Evolutionary conservation across 2,329 filamentous ascomycete genomes (phyloP), one percentile per base, ranked within the genome.

Genomic region (Diaporthe humulicola): DNA sequence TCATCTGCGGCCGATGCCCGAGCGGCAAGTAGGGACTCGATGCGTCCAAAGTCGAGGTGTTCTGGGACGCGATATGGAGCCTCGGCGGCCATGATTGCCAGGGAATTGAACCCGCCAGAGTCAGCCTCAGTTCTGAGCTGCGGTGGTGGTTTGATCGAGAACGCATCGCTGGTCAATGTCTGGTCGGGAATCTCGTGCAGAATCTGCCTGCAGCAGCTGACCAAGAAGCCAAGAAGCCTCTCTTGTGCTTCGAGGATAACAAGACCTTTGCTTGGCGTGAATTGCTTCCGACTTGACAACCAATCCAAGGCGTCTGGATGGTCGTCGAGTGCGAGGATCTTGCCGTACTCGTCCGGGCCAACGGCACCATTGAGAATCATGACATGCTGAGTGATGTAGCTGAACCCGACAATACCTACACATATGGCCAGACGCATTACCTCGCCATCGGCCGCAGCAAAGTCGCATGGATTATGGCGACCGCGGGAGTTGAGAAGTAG

Each of bases 401-500:
- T 50, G 9, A 79, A 77, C 0, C 77, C 48, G 4, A 86, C 48
- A 0, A 75, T 80, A n/a, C 71, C 75, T 0, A 78, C 77, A 2
- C 79, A 75, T 2, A 45, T 64, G 1, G 84, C 83, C 0, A 86
- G 61, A 17, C 81, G 78, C 76, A 83, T 83, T 0, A 77, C 77
- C 0, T 81, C 82, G 15, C 79, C 75, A 76, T 92, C 90, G 0
- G 84, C 83, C 0, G 78, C 81, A 0, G 87, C 87, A 76, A 92
- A 92, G 1, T 58, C 52, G 52, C 22, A 79, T 0, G 90, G 90
- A 0, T 78, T 74, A 72, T 89, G 78, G 0, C 87, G 85, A 7
- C 84, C 89, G 9, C 90, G 84, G 0, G 88, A 80, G 72, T 90
- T 89, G 15, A 93, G 79, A 28, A 92, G 81, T 9, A 92, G 79